Percentiles rank a stretch among this genome's conserved stretches.
Evolutionary conservation across 2,329 filamentous ascomycete species (phyloP).

Genomic region (Penicillium sp.): DNA sequence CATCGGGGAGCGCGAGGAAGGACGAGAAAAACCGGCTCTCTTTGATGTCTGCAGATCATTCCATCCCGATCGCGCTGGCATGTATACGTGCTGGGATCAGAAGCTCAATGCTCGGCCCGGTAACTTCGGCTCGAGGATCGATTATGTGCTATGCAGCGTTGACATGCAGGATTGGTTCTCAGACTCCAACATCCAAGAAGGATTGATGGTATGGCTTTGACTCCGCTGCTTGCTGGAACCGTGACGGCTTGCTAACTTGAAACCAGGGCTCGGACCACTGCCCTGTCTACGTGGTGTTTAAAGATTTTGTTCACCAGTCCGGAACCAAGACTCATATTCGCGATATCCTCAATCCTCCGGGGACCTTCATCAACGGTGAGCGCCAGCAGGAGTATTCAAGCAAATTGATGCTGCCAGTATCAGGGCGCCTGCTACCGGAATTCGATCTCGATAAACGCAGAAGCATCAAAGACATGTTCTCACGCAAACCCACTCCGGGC

Average conservation of each 20-base stretch:
- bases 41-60: conserved; percentile 84
- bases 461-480: conserved; percentile 93
- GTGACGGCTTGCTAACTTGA: conserved; percentile 16
- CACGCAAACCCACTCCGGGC: conserved; percentile 52
- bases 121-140: conserved; percentile 89
- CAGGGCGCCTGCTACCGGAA: conserved; percentile 81
- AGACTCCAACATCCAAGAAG: conserved; percentile 86
- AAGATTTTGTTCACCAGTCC: conserved; percentile 59
- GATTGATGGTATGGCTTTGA: conserved; percentile 61
- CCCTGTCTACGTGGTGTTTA: conserved; percentile 78
- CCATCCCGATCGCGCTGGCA: conserved; percentile 75
- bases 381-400: conserved; percentile 66
- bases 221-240: neutral
- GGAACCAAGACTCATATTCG: conserved; percentile 56
- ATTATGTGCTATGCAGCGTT: conserved; percentile 84
- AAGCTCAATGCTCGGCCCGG: conserved; percentile 93
- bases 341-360: conserved; percentile 77
- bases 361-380: conserved; percentile 68
- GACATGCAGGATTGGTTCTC: conserved; percentile 78
- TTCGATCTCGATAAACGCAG: conserved; percentile 70
- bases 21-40: conserved; percentile 69
- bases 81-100: conserved; percentile 98
- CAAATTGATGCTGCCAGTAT: conserved; percentile 69
- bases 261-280: conserved; percentile 86
- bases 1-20: conserved; percentile 63